Evolutionary conservation across 2,329 filamentous ascomycete species (phyloP).

Genomic region (Pseudogymnoascus destructans): DNA sequence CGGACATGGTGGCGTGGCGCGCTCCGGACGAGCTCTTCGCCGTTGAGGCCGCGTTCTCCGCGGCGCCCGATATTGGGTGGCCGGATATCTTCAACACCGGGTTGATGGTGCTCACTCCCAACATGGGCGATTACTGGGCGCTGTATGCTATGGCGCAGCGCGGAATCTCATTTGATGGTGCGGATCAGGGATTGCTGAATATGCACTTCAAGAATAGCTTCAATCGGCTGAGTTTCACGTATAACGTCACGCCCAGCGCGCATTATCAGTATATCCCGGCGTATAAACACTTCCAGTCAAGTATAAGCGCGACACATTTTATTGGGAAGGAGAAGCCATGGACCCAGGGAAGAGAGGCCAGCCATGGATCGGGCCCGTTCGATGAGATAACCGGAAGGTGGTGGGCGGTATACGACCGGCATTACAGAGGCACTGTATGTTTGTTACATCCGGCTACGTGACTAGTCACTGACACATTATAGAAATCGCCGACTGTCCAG

Average conservation of each 20-base stretch:
- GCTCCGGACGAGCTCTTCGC: constrained; percentile 89
- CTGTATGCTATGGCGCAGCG: constrained; percentile 70
- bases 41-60: constrained; percentile 43
- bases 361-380: constrained; percentile 49
- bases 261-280: constrained; percentile 97
- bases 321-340: constrained; percentile 89
- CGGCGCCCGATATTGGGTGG: constrained; percentile 93
- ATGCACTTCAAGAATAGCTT: constrained; percentile 79
- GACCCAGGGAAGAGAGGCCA: constrained; percentile 47
- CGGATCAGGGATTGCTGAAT: constrained; percentile 90
- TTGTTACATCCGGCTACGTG: not conserved
- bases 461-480: not conserved
- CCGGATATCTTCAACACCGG: constrained; percentile 98
- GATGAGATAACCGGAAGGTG: constrained; percentile 75
- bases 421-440: constrained; percentile 50
- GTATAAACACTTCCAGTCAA: constrained; percentile 82
- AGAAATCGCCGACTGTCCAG: constrained; percentile 21
- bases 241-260: constrained; percentile 92
- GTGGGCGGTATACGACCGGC: constrained; percentile 90
- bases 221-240: constrained; percentile 83
- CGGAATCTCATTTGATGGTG: constrained; percentile 90
- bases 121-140: constrained; percentile 77
- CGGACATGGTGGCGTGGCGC: constrained; percentile 80
- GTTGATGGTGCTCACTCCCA: constrained; percentile 80
- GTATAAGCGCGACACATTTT: constrained; percentile 85